Evolutionary conservation across 345 rosid species (phyloP).

Genomic region (Eucalyptus grandis): DNA sequence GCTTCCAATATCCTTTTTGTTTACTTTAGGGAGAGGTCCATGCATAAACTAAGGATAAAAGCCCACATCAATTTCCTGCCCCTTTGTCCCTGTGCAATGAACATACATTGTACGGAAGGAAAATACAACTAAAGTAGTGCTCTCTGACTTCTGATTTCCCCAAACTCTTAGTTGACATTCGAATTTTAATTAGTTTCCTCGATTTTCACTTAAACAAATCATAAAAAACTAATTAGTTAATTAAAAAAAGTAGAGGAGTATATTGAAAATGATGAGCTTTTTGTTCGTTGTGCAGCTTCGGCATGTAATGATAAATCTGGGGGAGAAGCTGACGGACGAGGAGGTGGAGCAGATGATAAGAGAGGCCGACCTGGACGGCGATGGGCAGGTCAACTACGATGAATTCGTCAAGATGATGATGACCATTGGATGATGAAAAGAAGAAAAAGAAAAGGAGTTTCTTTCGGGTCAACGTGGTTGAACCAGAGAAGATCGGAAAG

Average conservation of each 20-base stretch:
- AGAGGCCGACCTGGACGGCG: conserved; percentile 14
- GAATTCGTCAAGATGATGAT: conserved; percentile 10
- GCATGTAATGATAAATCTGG: conserved; percentile 9
- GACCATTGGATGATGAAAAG: background rate
- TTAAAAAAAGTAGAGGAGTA: background rate
- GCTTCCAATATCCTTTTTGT: background rate
- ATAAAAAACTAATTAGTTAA: background rate
- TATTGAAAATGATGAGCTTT: background rate
- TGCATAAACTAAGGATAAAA: background rate
- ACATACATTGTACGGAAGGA: background rate
- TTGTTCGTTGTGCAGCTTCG: background rate
- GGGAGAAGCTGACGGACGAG: conserved; percentile 9
- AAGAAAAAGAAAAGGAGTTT: background rate
- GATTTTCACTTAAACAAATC: background rate
- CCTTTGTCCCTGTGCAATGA: background rate
- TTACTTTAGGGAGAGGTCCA: background rate
- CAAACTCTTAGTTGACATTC: background rate
- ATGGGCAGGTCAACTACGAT: conserved; percentile 8
- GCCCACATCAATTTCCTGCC: background rate
- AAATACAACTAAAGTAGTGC: background rate
- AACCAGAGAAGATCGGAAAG: background rate
- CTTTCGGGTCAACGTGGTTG: background rate
- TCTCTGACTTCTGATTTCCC: background rate
- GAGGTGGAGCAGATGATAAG: conserved; percentile 8
- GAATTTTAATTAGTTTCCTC: background rate